Base-by-base conservation (phyloP, 345 rosid species). In the Eucalyptus tenuipes region DNA sequence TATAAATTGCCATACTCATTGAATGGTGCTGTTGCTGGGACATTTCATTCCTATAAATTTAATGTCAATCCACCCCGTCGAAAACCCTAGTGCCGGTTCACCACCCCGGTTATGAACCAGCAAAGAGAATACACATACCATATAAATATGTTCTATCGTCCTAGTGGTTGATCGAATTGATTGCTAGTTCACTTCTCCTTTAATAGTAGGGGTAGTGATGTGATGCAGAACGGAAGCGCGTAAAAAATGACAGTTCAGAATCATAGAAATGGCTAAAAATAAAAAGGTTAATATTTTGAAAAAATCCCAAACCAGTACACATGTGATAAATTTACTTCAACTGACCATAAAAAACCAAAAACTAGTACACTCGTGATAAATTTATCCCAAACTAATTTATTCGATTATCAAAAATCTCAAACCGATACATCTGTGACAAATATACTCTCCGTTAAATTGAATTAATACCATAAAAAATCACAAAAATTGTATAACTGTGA, bases 251-350 rank as follows among this genome's bases (percentile, higher is more conserved):
- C 0, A 4, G 8, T 55, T 55, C 0, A 1, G 5, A 55, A 55
- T 55, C 12, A 24, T 22, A 0, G 13, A 55, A 55, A 55, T 55
- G 61, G 0, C 0, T 0, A 1, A 4, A 48, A 45, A 45, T 45
- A 45, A 45, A 45, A 2, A 2, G 47, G 11, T 45, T 45, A 45
- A 45, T 45, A 45, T 1, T 3, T 0, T 45, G 47, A 45, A 45
- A 45, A 45, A 9, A 45, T 3, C 11, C 47, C 1, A 45, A 45
- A 45, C 1, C 9, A 1, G 1, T 45, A 45, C 47, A 9, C 11
- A 45, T 45, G 47, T 2, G 11, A 45, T 37, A 37, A 37, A 37
- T 37, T 37, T 37, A 37, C 40, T 4, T 37, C 40, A 37, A 37
- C 40, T 37, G 40, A 37, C 3, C 4, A 37, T 37, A 37, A 37